Percentiles rank a stretch among this genome's conserved stretches.
Evolutionary conservation across 202 grass and related monocot genomes (phyloP).

Genomic region (Dendrocalamus latiflorus): DNA sequence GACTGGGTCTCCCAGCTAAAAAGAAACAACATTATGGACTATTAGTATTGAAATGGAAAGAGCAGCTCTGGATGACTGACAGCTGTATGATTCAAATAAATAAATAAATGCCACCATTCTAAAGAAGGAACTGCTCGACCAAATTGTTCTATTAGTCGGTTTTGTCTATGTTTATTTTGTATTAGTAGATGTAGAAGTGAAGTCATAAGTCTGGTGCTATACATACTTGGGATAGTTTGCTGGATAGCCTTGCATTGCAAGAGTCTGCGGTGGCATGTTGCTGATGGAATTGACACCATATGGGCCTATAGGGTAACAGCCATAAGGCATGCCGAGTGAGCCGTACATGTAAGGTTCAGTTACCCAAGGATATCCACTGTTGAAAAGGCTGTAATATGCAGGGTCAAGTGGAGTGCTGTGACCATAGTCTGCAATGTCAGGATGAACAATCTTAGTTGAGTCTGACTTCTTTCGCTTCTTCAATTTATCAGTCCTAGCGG

Average conservation of each 20-base stretch:
- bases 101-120: background rate
- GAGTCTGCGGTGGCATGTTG: conserved; percentile 7
- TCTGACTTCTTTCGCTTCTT: conserved; percentile 56
- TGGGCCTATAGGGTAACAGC: conserved; percentile 32
- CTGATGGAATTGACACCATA: conserved; percentile 18
- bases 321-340: conserved; percentile 32
- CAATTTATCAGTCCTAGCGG: conserved; percentile 19
- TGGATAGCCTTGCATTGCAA: conserved; percentile 37
- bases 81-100: no score
- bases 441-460: conserved; percentile 9
- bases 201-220: background rate
- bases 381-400: conserved; percentile 43
- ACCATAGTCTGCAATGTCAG: conserved; percentile 34
- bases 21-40: background rate
- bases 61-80: no score
- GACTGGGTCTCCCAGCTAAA: conserved; percentile 13
- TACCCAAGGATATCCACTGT: conserved; percentile 33
- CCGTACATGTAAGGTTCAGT: conserved; percentile 46
- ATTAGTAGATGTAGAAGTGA: no score
- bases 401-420: conserved; percentile 28
- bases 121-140: background rate
- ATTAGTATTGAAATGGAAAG: no score
- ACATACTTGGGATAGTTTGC: conserved; percentile 30
- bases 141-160: background rate
- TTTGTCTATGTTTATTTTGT: background rate